These are phyloP conservation scores for Clathrospora elynae DNA, from an alignment of 2,329 filamentous ascomycete species.

Conservation along the genomic window DNA sequence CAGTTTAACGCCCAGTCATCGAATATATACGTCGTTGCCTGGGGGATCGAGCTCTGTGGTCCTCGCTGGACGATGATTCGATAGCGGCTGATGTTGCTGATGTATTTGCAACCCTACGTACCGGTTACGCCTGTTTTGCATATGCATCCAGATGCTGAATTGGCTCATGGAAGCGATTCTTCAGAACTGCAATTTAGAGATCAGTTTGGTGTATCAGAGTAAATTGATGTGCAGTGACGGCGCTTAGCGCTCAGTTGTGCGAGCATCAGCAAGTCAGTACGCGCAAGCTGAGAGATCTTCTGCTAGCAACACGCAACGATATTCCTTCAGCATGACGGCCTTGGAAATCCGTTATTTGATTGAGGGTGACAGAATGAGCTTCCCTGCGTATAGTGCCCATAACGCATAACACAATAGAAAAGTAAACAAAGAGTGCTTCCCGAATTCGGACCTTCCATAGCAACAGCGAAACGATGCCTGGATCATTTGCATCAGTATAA, in stretches of 20 bases:
- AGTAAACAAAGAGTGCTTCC: constrained; percentile 26
- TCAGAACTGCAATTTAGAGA: constrained; percentile 21
- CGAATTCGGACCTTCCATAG: constrained; percentile 26
- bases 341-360: no score
- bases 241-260: constrained; percentile 1
- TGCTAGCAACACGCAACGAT: constrained; percentile 7
- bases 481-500: no score
- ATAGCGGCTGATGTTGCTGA: neutral
- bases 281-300: constrained; percentile 13
- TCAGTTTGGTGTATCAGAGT: constrained; percentile 28
- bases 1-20: no score
- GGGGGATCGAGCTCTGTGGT: no score
- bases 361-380: no score
- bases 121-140: constrained; percentile 10
- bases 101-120: no score
- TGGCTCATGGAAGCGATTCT: constrained; percentile 3
- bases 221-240: constrained; percentile 28
- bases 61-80: no score
- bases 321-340: no score
- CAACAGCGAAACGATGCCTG: constrained; percentile 28
- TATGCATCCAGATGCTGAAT: neutral
- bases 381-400: constrained; percentile 11
- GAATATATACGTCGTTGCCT: no score
- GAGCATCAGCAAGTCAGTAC: constrained; percentile 9
- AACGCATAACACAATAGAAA: constrained; percentile 18